A percentile compares a stretch with the other conserved stretches of the same genome.
These are phyloP conservation scores for Saccharomycopsis crataegensis DNA, from an alignment of 1,139 yeast species.

Conservation along the genomic window DNA sequence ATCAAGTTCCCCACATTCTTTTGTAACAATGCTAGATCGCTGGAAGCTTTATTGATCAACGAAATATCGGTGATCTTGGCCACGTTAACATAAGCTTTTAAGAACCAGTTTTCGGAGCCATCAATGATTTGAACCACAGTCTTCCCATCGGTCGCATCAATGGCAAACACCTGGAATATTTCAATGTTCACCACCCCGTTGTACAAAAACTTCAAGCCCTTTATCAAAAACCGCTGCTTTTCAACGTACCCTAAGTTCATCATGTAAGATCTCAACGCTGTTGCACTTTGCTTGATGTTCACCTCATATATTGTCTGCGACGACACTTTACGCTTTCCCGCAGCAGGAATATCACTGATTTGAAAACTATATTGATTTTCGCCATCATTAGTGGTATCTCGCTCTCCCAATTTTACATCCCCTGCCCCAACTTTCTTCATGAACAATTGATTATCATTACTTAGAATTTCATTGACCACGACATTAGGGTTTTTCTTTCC, in stretches of 20 bases:
- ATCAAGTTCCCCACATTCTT: conserved; percentile 60
- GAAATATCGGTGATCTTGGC: conserved; percentile 72
- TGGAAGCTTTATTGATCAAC: conserved; percentile 55
- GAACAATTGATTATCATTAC: conserved; percentile 5
- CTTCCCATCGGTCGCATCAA: conserved; percentile 5
- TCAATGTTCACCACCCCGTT: conserved; percentile 54
- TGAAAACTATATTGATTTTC: conserved; percentile 11
- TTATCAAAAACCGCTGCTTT: conserved; percentile 58
- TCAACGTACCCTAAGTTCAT: conserved; percentile 66
- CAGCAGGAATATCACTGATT: conserved; percentile 66
- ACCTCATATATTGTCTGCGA: conserved; percentile 69
- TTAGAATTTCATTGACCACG: conserved; percentile 15
- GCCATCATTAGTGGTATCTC: neutral
- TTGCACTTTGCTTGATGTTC: conserved; percentile 34
- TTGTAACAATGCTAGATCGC: conserved; percentile 54
- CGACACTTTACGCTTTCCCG: conserved; percentile 63
- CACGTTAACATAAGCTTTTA: conserved; percentile 64
- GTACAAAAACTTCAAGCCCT: conserved; percentile 58
- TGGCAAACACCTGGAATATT: conserved; percentile 40
- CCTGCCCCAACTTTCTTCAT: neutral
- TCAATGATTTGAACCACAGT: conserved; percentile 27
- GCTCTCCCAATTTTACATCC: neutral
- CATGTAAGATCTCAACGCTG: conserved; percentile 32
- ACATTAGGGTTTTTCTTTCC: conserved; percentile 9
- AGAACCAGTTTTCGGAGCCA: conserved; percentile 20